Base-by-base conservation (phyloP, 768 basidiomycete species). In the Crassisporium funariophilum region DNA sequence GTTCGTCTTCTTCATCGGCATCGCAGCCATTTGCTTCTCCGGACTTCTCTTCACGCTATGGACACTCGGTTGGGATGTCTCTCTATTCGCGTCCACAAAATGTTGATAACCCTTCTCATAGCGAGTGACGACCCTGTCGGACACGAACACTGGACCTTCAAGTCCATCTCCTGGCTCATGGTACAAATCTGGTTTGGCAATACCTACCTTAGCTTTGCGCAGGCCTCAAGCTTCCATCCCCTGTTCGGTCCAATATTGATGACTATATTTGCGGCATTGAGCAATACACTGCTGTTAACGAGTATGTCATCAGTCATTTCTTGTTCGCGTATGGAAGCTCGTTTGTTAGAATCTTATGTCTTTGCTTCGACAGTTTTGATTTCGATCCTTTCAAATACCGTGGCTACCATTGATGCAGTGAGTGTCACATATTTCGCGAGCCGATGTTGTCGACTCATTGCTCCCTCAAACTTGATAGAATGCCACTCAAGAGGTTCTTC, bases 301-400 rank as follows among this genome's bases (percentile, higher is more conserved):
- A 93, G 89, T 89, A 51, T 54, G 85, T 70, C 12, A 20, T 23
- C 13, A n/a, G 15, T 29, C 24, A 25, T 21, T 25, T 37, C 39
- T 5, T n/a, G 19, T 27, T 4, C 25, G 23, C 15, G 29, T 38
- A 37, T 38, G 7, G n/a, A 21, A 43, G 16, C 35, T 17, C n/a
- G 5, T 31, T 31, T n/a, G n/a, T n/a, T n/a, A n/a, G n/a, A 35
- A 29, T 45, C 5, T 36, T 41, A 23, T 41, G 21, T 10, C 9
- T 41, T 10, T 36, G 21, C 33, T 43, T 24, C 41, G 25, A n/a
- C 55, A 78, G 75, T 95, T 59, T 74, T 95, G 36, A 94, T 95
- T 49, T 94, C 91, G 6, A 90, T 95, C 37, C 68, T 97, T 23
- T 93, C 92, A 4, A 94, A 94, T 61, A 93, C 91, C 0, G 92